These are phyloP conservation scores for Fusarium robinianum DNA, from an alignment of 2,329 filamentous ascomycete genomes.

Conservation along the genomic window DNA sequence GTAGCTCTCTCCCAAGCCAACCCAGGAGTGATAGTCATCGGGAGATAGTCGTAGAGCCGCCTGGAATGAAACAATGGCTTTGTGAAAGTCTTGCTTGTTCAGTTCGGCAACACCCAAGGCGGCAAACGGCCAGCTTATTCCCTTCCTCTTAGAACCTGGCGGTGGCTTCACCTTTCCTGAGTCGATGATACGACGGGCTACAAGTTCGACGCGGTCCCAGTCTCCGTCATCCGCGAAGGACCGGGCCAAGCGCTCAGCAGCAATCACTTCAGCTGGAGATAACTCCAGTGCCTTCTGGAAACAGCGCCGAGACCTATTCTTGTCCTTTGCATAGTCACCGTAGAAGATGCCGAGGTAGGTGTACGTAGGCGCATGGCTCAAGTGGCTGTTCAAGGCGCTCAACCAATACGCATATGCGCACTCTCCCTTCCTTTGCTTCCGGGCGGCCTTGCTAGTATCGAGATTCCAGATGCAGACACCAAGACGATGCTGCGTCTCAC, in stretches of 20 bases:
- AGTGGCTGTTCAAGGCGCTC: constrained; percentile 79
- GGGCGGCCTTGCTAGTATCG: constrained; percentile 71
- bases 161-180: constrained; percentile 91
- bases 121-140: constrained; percentile 94
- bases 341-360: constrained; percentile 91
- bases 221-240: constrained; percentile 89
- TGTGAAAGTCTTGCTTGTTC: constrained; percentile 88
- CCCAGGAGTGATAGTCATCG: constrained; percentile 91
- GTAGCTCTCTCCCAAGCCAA: constrained; percentile 96
- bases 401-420: constrained; percentile 81
- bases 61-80: constrained; percentile 90
- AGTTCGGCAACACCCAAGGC: constrained; percentile 92
- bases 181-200: constrained; percentile 87
- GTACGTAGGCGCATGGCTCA: constrained; percentile 88
- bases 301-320: constrained; percentile 82
- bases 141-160: constrained; percentile 90
- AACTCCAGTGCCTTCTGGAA: constrained; percentile 97
- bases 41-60: constrained; percentile 82
- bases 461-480: constrained; percentile 87
- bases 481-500: constrained; percentile 84
- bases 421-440: constrained; percentile 75
- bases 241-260: constrained; percentile 83
- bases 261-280: constrained; percentile 81
- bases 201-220: constrained; percentile 94
- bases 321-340: constrained; percentile 86